A percentile compares a stretch with the other conserved stretches of the same genome.
Conservation (phyloP, 2,329 filamentous ascomycete species). For the Arachnopeziza araneosa region DNA sequence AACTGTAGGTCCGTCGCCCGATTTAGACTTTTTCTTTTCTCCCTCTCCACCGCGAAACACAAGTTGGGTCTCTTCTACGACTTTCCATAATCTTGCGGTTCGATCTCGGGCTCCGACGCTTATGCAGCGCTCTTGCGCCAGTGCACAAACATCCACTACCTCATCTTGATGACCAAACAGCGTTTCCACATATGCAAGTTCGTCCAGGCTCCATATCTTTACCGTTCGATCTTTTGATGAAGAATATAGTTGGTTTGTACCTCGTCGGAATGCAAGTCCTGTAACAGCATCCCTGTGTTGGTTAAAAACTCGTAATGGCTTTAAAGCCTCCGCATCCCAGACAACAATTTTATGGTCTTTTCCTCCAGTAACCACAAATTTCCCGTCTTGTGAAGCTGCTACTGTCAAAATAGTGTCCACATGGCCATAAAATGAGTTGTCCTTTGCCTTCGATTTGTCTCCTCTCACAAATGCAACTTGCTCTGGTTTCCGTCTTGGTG, state of each 20-base stretch:
- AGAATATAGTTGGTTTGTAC: conserved; percentile 88
- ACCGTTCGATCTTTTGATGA: conserved; percentile 87
- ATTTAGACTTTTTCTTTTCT: conserved; percentile 42
- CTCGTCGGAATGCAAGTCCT: conserved; percentile 76
- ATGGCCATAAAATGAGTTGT: conserved; percentile 69
- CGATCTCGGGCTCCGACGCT: conserved; percentile 87
- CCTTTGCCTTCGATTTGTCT: conserved; percentile 51
- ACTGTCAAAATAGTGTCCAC: conserved; percentile 75
- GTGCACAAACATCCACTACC: conserved; percentile 75
- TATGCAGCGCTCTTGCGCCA: conserved; percentile 82
- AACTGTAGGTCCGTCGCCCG: conserved; percentile 25
- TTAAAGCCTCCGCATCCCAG: conserved; percentile 77
- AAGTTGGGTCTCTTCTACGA: conserved; percentile 89
- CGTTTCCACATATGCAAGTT: conserved; percentile 90
- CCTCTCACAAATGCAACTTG: conserved; percentile 59
- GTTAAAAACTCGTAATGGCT: conserved; percentile 76
- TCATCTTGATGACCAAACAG: conserved; percentile 94
- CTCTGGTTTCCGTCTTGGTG: conserved; percentile 55
- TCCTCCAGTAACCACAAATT: conserved; percentile 86
- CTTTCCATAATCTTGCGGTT: conserved; percentile 91
- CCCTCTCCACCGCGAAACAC: conserved; percentile 83
- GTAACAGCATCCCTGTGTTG: conserved; percentile 88
- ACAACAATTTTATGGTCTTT: conserved; percentile 79
- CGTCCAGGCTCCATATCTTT: conserved; percentile 91
- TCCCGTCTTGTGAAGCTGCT: conserved; percentile 82